phyloP scores from a whole-genome alignment of 2,329 filamentous ascomycete genomes.

The Alternaria angustiovoidea region DNA sequence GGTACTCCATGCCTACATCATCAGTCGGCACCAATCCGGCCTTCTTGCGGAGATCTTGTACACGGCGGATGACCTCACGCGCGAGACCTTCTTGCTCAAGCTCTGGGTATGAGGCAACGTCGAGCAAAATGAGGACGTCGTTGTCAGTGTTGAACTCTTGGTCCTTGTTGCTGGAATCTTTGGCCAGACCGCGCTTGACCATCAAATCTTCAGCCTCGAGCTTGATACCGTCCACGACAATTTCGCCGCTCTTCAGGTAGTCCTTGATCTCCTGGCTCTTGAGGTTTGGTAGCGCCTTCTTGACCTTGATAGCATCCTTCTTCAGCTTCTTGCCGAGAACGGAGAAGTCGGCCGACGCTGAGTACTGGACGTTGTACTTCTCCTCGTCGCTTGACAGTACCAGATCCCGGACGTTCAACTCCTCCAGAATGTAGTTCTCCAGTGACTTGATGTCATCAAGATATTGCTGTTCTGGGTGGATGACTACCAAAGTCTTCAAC shows the following conservation, averaged over 20 bases:
- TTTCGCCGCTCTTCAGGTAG: conserved; percentile 76
- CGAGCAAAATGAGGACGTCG: conserved; percentile 91
- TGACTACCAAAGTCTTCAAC: conserved; percentile 86
- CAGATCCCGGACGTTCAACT: conserved; percentile 88
- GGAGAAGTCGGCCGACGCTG: conserved; percentile 89
- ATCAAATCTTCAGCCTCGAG: conserved; percentile 83
- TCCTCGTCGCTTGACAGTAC: conserved; percentile 86
- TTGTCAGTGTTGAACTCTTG: conserved; percentile 88
- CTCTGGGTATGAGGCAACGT: conserved; percentile 81
- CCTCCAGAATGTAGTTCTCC: conserved; percentile 87
- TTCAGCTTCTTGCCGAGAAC: conserved; percentile 96
- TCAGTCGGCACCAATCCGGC: conserved; percentile 90
- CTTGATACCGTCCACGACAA: conserved; percentile 84
- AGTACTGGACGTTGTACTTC: conserved; percentile 92
- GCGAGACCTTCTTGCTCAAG: conserved; percentile 88
- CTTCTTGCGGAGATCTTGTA: conserved; percentile 93
- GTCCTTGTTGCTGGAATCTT: conserved; percentile 73
- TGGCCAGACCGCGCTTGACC: conserved; percentile 79
- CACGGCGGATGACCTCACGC: conserved; percentile 89
- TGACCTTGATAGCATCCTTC: conserved; percentile 90
- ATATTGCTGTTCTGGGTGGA: conserved; percentile 83
- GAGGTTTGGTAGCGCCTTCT: conserved; percentile 83
- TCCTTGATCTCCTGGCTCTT: conserved; percentile 81
- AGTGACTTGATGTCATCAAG: conserved; percentile 86
- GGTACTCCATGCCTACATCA: conserved; percentile 94